Conservation (phyloP, 768 basidiomycete genomes). For the Lepiota brunneoincarnata region DNA sequence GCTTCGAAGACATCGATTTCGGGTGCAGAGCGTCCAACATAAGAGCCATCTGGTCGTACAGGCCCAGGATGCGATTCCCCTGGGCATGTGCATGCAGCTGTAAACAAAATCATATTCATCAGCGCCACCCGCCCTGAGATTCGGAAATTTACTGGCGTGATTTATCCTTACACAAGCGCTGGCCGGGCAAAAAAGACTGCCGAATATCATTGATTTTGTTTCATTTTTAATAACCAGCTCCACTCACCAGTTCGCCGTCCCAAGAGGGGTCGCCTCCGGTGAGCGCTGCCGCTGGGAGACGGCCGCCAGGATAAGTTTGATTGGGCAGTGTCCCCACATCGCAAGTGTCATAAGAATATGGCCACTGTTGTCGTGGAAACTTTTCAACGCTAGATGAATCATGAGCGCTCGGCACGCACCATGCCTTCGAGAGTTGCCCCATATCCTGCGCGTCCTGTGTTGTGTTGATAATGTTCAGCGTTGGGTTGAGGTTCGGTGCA, state of each 20-base stretch:
- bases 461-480: constrained; percentile 25
- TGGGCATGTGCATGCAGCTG: constrained; percentile 39
- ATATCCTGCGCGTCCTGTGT: constrained; percentile 65
- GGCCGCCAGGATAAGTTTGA: constrained; percentile 66
- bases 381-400: neutral
- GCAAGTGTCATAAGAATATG: constrained; percentile 71
- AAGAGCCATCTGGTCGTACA: constrained; percentile 44
- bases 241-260: constrained; percentile 34
- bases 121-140: neutral
- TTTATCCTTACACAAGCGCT: constrained; percentile 29
- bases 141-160: neutral
- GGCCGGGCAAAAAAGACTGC: constrained; percentile 73
- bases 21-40: constrained; percentile 63
- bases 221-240: neutral
- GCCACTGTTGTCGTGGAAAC: constrained; percentile 42
- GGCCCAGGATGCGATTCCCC: constrained; percentile 44
- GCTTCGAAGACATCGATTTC: constrained; percentile 76
- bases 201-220: neutral
- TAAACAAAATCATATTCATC: neutral
- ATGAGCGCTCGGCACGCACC: constrained; percentile 35
- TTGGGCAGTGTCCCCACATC: constrained; percentile 82
- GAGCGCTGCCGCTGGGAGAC: constrained; percentile 46
- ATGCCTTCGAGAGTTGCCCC: constrained; percentile 68
- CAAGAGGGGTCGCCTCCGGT: constrained; percentile 41
- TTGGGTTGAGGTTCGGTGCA: neutral